A percentile compares a stretch with the other conserved stretches of the same genome.
These are phyloP conservation scores for Termitomyces sp. DNA, from an alignment of 1,284 basidiomycete species.

Conservation along the genomic window DNA sequence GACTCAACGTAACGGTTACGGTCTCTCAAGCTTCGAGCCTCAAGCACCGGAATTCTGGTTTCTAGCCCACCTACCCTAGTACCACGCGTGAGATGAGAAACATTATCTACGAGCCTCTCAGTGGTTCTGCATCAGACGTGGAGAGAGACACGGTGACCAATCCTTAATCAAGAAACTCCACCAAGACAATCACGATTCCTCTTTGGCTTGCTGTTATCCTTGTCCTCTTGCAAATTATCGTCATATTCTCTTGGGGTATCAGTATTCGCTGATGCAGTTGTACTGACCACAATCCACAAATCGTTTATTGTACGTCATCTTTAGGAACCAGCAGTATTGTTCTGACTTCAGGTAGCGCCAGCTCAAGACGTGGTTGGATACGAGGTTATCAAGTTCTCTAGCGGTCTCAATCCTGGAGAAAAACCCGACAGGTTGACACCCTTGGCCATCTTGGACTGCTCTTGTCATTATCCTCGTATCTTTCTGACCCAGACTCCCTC, in stretches of 20 bases:
- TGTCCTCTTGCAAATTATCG: no score
- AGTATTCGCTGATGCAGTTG: not conserved
- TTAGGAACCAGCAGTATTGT: not conserved
- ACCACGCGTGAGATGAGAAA: not conserved
- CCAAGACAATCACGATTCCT: not conserved
- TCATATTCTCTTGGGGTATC: no score
- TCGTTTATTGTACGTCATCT: not conserved
- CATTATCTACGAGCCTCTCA: not conserved
- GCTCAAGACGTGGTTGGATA: not conserved
- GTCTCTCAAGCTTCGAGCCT: no score
- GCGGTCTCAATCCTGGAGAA: not conserved
- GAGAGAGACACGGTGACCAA: not conserved
- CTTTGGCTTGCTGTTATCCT: no score
- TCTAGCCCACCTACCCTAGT: no score
- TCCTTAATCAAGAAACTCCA: not conserved
- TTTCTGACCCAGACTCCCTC: slow-evolving; percentile 19
- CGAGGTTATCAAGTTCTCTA: not conserved
- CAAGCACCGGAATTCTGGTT: not conserved
- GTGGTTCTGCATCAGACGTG: not conserved
- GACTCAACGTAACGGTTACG: no score
- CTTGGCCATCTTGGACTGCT: slow-evolving; percentile 9
- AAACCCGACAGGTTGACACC: not conserved
- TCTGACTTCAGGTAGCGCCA: not conserved
- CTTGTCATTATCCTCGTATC: slow-evolving; percentile 18
- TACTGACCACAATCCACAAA: not conserved